Evolutionary conservation across 1,139 yeast genomes (phyloP).

Genomic region (Ogataea hybrid): DNA sequence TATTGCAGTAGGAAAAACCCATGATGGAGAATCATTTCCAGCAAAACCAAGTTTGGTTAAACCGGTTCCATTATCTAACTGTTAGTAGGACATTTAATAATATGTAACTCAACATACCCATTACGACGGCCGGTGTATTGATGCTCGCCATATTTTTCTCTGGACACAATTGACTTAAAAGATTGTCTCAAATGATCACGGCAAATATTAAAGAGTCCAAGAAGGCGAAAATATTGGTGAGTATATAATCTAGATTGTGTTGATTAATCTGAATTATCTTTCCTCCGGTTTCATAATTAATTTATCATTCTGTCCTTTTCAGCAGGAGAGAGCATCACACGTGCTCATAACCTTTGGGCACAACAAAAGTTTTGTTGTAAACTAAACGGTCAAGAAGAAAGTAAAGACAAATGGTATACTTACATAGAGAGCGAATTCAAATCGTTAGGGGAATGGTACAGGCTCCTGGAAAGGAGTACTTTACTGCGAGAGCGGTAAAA

Average conservation of each 20-base stretch:
- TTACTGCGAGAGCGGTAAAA: no score
- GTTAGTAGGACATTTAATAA: slow-evolving; percentile 4
- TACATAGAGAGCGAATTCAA: no score
- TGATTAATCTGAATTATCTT: background rate
- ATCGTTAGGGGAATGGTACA: no score
- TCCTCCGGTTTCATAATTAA: slow-evolving; percentile 3
- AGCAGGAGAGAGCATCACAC: background rate
- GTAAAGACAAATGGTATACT: no score
- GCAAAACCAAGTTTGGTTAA: slow-evolving; percentile 97
- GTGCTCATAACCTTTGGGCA: slow-evolving; percentile 6
- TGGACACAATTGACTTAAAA: slow-evolving; percentile 2
- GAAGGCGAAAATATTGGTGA: no score
- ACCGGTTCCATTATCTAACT: slow-evolving; percentile 81
- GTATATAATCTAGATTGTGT: background rate
- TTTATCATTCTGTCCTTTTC: slow-evolving; percentile 8
- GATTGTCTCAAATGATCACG: no score
- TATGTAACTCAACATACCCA: slow-evolving; percentile 48
- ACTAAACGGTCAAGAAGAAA: no score
- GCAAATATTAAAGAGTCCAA: no score
- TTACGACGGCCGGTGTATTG: slow-evolving; percentile 90
- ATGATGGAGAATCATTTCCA: slow-evolving; percentile 97
- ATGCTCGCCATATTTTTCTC: slow-evolving; percentile 48
- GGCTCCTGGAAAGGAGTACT: no score
- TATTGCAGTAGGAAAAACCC: slow-evolving; percentile 96
- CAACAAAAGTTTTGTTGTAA: background rate